phyloP scores from a whole-genome alignment of 2,329 filamentous ascomycete genomes.

The Boeremia lycopersici region DNA sequence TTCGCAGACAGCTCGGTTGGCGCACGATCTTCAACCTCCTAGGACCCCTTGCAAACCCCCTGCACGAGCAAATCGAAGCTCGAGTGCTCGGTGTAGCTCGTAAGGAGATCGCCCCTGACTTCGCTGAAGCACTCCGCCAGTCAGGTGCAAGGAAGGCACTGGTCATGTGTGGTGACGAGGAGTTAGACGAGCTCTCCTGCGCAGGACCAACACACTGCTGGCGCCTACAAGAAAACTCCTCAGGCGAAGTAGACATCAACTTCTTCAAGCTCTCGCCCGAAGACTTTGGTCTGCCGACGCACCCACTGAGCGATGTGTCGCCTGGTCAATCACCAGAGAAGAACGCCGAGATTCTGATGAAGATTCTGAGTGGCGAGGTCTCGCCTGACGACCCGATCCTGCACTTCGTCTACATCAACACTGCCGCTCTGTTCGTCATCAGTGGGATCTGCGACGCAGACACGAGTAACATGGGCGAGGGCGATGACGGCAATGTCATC shows the following conservation, averaged over 20 bases:
- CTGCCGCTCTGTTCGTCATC: slow-evolving; percentile 83
- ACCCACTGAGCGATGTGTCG: slow-evolving; percentile 78
- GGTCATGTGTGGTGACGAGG: slow-evolving; percentile 91
- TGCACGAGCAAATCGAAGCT: slow-evolving; percentile 79
- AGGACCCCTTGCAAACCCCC: slow-evolving; percentile 88
- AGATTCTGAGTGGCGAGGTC: slow-evolving; percentile 75
- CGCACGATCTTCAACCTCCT: slow-evolving; percentile 98
- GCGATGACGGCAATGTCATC: slow-evolving; percentile 81
- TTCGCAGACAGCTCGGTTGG: slow-evolving; percentile 88
- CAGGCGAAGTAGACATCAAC: slow-evolving; percentile 65
- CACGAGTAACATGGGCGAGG: slow-evolving; percentile 76
- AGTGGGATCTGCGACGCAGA: slow-evolving; percentile 87
- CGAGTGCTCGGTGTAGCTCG: slow-evolving; percentile 92
- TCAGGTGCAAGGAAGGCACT: slow-evolving; percentile 81
- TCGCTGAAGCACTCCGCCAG: slow-evolving; percentile 80
- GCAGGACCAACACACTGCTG: slow-evolving; percentile 89
- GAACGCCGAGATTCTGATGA: slow-evolving; percentile 83
- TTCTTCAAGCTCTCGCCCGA: slow-evolving; percentile 78
- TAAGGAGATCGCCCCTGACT: slow-evolving; percentile 83
- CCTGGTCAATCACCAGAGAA: slow-evolving; percentile 84
- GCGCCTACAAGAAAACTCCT: slow-evolving; percentile 66
- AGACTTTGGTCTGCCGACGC: slow-evolving; percentile 83
- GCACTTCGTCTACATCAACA: slow-evolving; percentile 93
- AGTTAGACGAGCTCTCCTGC: slow-evolving; percentile 93
- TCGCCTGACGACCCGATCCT: slow-evolving; percentile 80